A percentile compares a stretch with the other conserved stretches of the same genome.
phyloP scores from a whole-genome alignment of 108 stramenopile genomes.

The Nitzschia sp. region DNA sequence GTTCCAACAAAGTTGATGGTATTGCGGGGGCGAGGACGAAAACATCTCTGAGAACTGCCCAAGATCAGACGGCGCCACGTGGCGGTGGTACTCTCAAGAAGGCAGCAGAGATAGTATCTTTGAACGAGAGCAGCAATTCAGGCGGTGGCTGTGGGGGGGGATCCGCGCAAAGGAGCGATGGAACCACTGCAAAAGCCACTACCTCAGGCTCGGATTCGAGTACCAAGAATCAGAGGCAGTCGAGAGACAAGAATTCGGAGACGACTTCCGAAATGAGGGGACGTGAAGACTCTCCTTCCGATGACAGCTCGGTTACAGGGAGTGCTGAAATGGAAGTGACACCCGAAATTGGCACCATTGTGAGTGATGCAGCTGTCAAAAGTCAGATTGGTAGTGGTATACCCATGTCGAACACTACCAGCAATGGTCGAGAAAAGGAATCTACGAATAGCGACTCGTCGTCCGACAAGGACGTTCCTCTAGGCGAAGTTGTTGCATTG shows the following conservation, averaged over 20 bases:
- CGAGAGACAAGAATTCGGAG: too few relatives aligned
- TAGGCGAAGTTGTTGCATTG: conserved; percentile 30
- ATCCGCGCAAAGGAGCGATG: not conserved
- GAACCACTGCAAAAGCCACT: too few relatives aligned
- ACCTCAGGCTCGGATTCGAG: too few relatives aligned
- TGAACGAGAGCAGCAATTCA: not conserved
- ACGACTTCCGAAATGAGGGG: too few relatives aligned
- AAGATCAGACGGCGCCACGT: too few relatives aligned
- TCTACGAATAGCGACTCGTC: too few relatives aligned
- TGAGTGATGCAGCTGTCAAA: conserved; percentile 65
- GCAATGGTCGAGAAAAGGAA: conserved; percentile 13
- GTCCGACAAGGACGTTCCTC: conserved; percentile 31
- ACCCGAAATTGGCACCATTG: conserved; percentile 44
- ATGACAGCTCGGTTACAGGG: too few relatives aligned
- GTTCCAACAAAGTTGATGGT: not conserved
- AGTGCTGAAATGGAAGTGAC: too few relatives aligned
- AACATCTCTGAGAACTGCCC: conserved; percentile 5
- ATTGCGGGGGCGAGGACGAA: not conserved
- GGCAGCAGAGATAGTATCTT: not conserved
- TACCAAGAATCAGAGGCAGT: too few relatives aligned
- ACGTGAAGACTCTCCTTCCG: too few relatives aligned
- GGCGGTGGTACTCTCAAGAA: too few relatives aligned
- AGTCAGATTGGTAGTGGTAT: conserved; percentile 34
- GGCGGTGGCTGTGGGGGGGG: conserved; percentile 13
- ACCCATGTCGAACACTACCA: conserved; percentile 10